Conservation (phyloP, 106 monocot species). For the Acorus gramineus region DNA sequence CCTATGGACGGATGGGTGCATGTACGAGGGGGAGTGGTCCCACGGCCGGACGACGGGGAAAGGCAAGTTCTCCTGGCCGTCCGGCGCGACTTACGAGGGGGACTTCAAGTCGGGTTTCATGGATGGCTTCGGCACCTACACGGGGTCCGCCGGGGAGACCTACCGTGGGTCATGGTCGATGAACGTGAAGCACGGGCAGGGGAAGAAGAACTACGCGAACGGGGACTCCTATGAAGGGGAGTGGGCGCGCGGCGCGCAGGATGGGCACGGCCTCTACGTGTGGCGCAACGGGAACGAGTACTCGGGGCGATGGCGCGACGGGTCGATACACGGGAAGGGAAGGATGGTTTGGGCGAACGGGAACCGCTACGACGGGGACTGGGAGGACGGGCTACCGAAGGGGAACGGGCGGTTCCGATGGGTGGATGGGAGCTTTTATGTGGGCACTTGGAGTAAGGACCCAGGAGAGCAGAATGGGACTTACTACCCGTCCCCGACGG, state of each 20-base stretch:
- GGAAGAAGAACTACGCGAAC: slow-evolving; percentile 56
- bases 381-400: slow-evolving; percentile 60
- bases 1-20: slow-evolving; percentile 90
- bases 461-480: slow-evolving; percentile 39
- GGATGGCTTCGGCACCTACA: slow-evolving; percentile 78
- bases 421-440: slow-evolving; percentile 75
- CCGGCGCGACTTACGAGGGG: slow-evolving; percentile 86
- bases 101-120: slow-evolving; percentile 86
- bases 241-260: slow-evolving; percentile 60
- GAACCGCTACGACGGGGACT: slow-evolving; percentile 67
- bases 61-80: slow-evolving; percentile 95
- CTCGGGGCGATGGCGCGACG: slow-evolving; percentile 46
- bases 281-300: slow-evolving; percentile 81
- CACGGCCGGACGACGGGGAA: slow-evolving; percentile 51
- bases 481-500: slow-evolving; percentile 52
- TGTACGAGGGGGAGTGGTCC: slow-evolving; percentile 94
- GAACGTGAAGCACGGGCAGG: slow-evolving; percentile 73
- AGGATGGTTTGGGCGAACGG: slow-evolving; percentile 61
- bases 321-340: slow-evolving; percentile 54
- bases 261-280: slow-evolving; percentile 63
- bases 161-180: slow-evolving; percentile 68
- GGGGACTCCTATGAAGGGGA: slow-evolving; percentile 84
- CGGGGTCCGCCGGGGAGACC: slow-evolving; percentile 65
- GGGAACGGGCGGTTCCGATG: slow-evolving; percentile 64
- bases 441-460: slow-evolving; percentile 53